Evolutionary conservation across 2,329 filamentous ascomycete genomes (phyloP).

Genomic region (Fusarium stilboides): DNA sequence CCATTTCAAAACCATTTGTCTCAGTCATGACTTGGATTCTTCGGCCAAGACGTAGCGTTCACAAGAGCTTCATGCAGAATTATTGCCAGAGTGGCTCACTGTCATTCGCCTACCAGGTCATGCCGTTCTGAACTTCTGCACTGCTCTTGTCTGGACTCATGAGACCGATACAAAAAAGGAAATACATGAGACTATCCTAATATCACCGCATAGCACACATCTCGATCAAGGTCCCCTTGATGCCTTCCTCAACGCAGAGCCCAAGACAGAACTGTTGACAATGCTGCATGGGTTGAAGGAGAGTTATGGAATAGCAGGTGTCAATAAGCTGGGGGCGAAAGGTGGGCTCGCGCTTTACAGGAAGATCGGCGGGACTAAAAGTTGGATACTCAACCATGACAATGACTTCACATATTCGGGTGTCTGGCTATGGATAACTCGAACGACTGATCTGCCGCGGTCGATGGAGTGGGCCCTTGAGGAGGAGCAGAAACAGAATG

Average conservation of each 20-base stretch:
- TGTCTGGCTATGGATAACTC: neutral
- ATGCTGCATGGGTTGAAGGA: slow-evolving; percentile 1
- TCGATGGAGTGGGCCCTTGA: slow-evolving; percentile 6
- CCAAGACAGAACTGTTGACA: neutral
- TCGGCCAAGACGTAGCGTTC: slow-evolving; percentile 29
- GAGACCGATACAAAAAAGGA: neutral
- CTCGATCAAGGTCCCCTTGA: neutral
- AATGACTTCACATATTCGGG: neutral
- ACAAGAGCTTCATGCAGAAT: slow-evolving; percentile 14
- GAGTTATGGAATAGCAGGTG: neutral
- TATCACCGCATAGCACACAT: neutral
- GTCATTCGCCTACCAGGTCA: neutral
- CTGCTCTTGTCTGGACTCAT: slow-evolving; percentile 4
- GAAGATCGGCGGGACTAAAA: neutral
- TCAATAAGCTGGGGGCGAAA: neutral
- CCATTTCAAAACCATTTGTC: slow-evolving; percentile 35
- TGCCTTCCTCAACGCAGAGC: neutral
- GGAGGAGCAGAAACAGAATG: neutral
- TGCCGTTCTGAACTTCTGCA: neutral
- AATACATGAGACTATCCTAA: neutral
- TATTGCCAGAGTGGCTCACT: neutral
- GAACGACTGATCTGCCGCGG: neutral
- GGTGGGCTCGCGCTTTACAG: neutral
- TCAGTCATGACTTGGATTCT: slow-evolving; percentile 22
- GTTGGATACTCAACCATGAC: neutral